These are phyloP conservation scores for Microglena sp. DNA, from an alignment of 139 green algal species.

Conservation along the genomic window DNA sequence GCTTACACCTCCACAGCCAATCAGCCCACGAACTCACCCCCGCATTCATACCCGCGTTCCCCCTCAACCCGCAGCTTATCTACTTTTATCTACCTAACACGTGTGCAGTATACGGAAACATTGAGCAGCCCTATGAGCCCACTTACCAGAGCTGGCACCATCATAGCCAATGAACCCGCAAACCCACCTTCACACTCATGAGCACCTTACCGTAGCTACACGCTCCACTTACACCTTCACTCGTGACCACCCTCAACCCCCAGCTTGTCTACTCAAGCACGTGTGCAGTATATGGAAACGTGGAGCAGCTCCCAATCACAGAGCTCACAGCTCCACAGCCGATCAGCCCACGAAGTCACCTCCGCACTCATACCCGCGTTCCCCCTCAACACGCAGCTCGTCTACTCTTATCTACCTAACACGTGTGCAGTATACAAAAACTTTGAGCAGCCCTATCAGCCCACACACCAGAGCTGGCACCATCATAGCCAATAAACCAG, in stretches of 20 bases:
- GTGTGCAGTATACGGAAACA: slow-evolving; percentile 70
- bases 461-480: slow-evolving; percentile 64
- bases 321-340: slow-evolving; percentile 52
- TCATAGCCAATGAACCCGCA: slow-evolving; percentile 59
- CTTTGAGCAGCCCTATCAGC: slow-evolving; percentile 33
- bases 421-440: slow-evolving; percentile 75
- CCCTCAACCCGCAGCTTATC: background rate
- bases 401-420: too few species aligned
- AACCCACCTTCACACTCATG: too few species aligned
- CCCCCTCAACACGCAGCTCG: too few species aligned
- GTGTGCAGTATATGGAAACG: slow-evolving; percentile 51
- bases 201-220: too few species aligned
- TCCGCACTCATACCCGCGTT: too few species aligned
- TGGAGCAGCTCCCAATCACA: slow-evolving; percentile 53
- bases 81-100: too few species aligned
- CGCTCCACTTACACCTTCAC: too few species aligned
- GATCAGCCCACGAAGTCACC: too few species aligned
- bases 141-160: slow-evolving; percentile 61
- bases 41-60: too few species aligned
- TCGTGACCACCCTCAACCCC: too few species aligned
- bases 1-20: slow-evolving; percentile 48
- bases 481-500: slow-evolving; percentile 55
- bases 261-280: slow-evolving; percentile 11
- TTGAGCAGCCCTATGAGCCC: slow-evolving; percentile 40
- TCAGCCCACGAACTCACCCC: too few species aligned